These are phyloP conservation scores for Aspergillus sp. DNA, from an alignment of 2,329 filamentous ascomycete species.

Conservation along the genomic window DNA sequence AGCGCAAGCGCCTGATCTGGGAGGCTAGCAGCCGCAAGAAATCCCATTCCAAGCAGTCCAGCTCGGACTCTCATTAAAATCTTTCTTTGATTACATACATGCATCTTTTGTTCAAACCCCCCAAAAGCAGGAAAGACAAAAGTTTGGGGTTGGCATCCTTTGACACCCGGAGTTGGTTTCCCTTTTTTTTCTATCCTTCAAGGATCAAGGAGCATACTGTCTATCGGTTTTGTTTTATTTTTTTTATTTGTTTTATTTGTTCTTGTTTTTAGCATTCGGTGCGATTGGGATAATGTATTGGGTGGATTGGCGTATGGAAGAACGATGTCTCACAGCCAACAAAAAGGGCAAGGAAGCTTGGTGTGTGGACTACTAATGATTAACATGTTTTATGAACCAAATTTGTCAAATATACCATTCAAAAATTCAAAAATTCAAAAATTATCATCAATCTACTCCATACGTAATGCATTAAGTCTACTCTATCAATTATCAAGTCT, in stretches of 20 bases:
- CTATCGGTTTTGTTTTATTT: background rate
- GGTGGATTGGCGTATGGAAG: conserved; percentile 4
- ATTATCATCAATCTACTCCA: background rate
- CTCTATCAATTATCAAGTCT: background rate
- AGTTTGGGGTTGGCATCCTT: background rate
- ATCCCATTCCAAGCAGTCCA: conserved; percentile 19
- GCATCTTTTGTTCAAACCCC: conserved; percentile 1
- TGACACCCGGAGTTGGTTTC: background rate
- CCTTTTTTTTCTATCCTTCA: background rate
- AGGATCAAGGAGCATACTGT: background rate
- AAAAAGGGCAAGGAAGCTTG: conserved; percentile 3
- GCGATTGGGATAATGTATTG: background rate
- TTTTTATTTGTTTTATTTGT: conserved; percentile 3
- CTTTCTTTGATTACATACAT: conserved; percentile 1
- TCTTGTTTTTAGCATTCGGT: background rate
- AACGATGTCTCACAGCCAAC: background rate
- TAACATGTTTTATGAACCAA: conserved; percentile 3
- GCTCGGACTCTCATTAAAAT: conserved; percentile 9
- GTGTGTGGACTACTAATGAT: conserved; percentile 4
- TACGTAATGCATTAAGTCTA: background rate
- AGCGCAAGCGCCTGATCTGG: conserved; percentile 43
- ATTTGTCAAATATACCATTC: too few relatives aligned
- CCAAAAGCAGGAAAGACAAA: too few relatives aligned
- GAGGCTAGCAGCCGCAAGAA: conserved; percentile 40
- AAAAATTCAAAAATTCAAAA: too few relatives aligned